A percentile compares a stretch with the other conserved stretches of the same genome.
Evolutionary conservation across 495 filamentous ascomycete genomes (phyloP).

Genomic region (Penicillium atrosanguineum): DNA sequence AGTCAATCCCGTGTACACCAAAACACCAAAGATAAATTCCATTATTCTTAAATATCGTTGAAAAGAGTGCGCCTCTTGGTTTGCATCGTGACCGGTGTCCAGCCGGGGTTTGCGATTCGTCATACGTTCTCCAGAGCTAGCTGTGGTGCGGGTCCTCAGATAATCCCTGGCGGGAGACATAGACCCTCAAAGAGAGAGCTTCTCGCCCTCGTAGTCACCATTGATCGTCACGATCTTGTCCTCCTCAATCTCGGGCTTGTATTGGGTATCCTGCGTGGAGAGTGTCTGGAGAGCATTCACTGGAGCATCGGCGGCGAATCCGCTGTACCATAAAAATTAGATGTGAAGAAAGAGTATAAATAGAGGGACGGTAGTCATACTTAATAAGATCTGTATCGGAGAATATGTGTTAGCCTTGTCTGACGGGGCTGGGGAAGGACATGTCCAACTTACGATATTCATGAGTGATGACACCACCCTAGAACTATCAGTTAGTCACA

Average conservation of each 20-base stretch:
- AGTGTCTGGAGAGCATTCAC: constrained; percentile 66
- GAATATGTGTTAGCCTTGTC: constrained; percentile 9
- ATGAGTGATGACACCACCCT: constrained; percentile 47
- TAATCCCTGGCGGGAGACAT: neutral
- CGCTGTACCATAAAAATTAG: constrained; percentile 47
- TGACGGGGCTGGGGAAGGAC: neutral
- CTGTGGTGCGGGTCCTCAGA: constrained; percentile 10
- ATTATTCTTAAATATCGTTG: neutral
- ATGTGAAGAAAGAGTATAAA: neutral
- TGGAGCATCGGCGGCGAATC: constrained; percentile 72
- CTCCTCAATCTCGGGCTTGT: constrained; percentile 71
- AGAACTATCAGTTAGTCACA: constrained; percentile 1
- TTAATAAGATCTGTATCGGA: constrained; percentile 47
- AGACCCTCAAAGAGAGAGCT: neutral
- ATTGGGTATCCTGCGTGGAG: constrained; percentile 60
- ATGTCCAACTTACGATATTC: constrained; percentile 47
- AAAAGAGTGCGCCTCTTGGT: neutral
- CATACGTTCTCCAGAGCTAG: constrained; percentile 12
- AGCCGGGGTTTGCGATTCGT: neutral
- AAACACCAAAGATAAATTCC: neutral
- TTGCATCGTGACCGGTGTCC: neutral
- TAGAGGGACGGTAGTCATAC: constrained; percentile 21
- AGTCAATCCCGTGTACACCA: neutral
- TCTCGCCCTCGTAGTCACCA: constrained; percentile 24
- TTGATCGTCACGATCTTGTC: constrained; percentile 59